Percentiles rank a stretch among this genome's conserved stretches.
Evolutionary conservation across 2,329 filamentous ascomycete species (phyloP).

Genomic region (Escovopsis weberi): DNA sequence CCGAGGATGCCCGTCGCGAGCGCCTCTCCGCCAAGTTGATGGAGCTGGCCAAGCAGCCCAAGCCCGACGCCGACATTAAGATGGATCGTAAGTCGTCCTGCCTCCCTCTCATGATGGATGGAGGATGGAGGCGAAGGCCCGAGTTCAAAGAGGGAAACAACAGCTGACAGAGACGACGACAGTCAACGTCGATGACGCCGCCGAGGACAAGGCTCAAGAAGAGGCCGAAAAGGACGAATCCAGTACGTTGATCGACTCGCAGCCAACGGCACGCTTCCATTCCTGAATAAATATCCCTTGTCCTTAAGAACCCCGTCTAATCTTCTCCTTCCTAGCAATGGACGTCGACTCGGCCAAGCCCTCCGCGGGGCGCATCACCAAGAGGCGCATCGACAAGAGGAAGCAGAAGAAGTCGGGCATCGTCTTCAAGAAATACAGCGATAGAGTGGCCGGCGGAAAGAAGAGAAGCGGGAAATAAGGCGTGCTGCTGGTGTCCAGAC

Average conservation of each 20-base stretch:
- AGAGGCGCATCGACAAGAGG: conserved; percentile 43
- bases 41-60: conserved; percentile 64
- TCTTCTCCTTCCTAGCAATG: conserved; percentile 28
- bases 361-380: conserved; percentile 24
- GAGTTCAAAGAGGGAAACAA: background rate
- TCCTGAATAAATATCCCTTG: no score
- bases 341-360: conserved; percentile 37
- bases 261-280: no score
- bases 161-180: background rate
- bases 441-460: conserved; percentile 32
- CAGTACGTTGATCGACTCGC: conserved; percentile 9
- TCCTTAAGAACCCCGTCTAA: background rate
- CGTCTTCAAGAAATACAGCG: conserved; percentile 44
- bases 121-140: background rate
- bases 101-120: background rate
- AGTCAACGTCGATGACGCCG: conserved; percentile 12
- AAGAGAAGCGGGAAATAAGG: conserved; percentile 14
- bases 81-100: background rate
- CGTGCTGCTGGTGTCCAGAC: no score
- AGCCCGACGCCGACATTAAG: conserved; percentile 44
- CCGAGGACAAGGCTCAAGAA: conserved; percentile 15
- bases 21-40: conserved; percentile 76
- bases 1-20: conserved; percentile 63
- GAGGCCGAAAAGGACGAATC: conserved; percentile 14
- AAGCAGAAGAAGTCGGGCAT: conserved; percentile 41